Percentiles rank a stretch among this genome's conserved stretches.
Conservation (phyloP, 73 alveolate species). For the Effrenium voratum region DNA sequence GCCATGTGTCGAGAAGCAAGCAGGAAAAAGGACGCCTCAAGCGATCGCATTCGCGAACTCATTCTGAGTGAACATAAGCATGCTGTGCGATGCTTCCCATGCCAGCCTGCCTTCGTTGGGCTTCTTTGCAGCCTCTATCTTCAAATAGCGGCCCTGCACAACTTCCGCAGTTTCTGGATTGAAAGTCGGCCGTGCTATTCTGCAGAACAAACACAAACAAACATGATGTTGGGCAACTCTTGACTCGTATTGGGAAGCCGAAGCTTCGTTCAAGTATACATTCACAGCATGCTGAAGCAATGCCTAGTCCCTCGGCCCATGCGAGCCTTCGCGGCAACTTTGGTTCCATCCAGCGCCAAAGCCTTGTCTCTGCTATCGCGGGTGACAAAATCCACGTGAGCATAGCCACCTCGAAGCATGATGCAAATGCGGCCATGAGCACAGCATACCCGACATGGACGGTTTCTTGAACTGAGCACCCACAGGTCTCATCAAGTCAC, state of each 20-base stretch:
- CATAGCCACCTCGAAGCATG: constrained; percentile 91
- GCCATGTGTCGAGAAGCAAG: neutral
- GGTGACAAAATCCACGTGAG: constrained; percentile 50
- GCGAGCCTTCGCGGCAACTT: constrained; percentile 81
- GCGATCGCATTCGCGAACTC: neutral
- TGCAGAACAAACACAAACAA: too few species aligned
- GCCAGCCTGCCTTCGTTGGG: constrained; percentile 29
- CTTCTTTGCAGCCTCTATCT: constrained; percentile 76
- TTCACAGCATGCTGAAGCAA: too few species aligned
- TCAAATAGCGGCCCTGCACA: constrained; percentile 88
- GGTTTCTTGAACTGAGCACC: too few species aligned
- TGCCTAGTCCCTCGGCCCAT: too few species aligned
- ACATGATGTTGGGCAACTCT: too few species aligned
- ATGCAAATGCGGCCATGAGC: too few species aligned
- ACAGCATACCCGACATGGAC: too few species aligned
- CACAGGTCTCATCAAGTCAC: too few species aligned
- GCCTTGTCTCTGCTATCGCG: constrained; percentile 36
- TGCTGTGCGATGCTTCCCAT: neutral
- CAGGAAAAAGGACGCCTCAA: neutral
- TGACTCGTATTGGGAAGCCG: too few species aligned
- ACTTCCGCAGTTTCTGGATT: too few species aligned
- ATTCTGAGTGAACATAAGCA: neutral
- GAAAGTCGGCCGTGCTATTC: too few species aligned
- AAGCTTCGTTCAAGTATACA: too few species aligned
- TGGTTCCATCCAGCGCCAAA: constrained; percentile 50